phyloP scores from a whole-genome alignment of 2,329 filamentous ascomycete species.

The Berkeleyomyces basicola region DNA sequence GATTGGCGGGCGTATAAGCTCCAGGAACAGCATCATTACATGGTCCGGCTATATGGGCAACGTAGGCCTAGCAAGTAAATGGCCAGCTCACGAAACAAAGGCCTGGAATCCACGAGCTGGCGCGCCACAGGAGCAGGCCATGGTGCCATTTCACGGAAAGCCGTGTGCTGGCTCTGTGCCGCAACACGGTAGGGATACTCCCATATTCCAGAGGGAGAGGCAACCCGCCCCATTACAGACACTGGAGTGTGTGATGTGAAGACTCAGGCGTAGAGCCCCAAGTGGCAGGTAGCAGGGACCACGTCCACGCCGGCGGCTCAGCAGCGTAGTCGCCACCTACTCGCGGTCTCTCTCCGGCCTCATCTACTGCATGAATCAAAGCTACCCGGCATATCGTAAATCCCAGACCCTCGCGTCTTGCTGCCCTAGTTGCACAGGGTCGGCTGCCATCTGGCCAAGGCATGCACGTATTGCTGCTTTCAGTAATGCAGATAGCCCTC shows the following conservation, averaged over 20 bases:
- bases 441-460: not conserved
- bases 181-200: too few species aligned
- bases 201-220: too few species aligned
- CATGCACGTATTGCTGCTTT: not conserved
- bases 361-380: not conserved
- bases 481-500: not conserved
- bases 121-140: not conserved
- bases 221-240: too few species aligned
- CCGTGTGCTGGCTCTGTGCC: not conserved
- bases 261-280: too few species aligned
- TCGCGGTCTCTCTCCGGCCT: not conserved
- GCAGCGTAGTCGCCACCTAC: not conserved
- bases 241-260: too few species aligned
- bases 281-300: not conserved
- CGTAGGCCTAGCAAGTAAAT: not conserved
- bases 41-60: too few species aligned
- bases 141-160: not conserved
- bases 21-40: too few species aligned
- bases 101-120: not conserved
- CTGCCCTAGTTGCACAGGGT: not conserved
- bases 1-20: not conserved
- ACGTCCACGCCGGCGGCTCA: not conserved
- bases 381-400: not conserved
- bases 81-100: not conserved
- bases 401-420: not conserved